These are phyloP conservation scores for Luffa acutangula DNA, from an alignment of 306 rosid genomes.

Conservation along the genomic window DNA sequence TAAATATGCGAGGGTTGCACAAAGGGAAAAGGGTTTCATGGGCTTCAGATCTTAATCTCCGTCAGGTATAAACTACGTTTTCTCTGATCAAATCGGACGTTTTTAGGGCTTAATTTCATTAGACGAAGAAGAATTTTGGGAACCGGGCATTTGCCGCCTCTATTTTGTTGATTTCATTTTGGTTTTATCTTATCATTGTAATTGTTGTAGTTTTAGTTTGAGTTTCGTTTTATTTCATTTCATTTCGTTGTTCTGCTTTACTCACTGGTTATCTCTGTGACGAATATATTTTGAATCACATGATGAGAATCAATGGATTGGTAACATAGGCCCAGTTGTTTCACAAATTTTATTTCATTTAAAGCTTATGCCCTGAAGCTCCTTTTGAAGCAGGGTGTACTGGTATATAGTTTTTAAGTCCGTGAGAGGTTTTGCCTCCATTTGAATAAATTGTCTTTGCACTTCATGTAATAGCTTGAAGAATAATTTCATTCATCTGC, in stretches of 20 bases:
- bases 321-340: not conserved
- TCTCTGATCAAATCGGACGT: slow-evolving; percentile 17
- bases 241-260: not conserved
- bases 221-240: not conserved
- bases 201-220: not conserved
- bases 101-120: slow-evolving; percentile 12
- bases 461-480: not conserved
- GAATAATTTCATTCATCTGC: not conserved
- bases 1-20: slow-evolving; percentile 65
- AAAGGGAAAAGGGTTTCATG: slow-evolving; percentile 71
- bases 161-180: not conserved
- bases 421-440: not conserved
- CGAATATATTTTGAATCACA: not conserved
- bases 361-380: not conserved
- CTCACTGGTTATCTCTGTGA: not conserved
- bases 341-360: not conserved
- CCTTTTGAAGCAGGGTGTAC: not conserved
- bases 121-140: not conserved
- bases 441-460: not conserved
- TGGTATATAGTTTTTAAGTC: not conserved
- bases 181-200: not conserved
- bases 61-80: slow-evolving; percentile 66
- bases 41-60: slow-evolving; percentile 78
- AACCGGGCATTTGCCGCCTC: slow-evolving; percentile 6
- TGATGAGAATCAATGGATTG: not conserved